Base-by-base conservation (phyloP, 192 early-diverging fungal species). In the Anaeromyces robustus region DNA sequence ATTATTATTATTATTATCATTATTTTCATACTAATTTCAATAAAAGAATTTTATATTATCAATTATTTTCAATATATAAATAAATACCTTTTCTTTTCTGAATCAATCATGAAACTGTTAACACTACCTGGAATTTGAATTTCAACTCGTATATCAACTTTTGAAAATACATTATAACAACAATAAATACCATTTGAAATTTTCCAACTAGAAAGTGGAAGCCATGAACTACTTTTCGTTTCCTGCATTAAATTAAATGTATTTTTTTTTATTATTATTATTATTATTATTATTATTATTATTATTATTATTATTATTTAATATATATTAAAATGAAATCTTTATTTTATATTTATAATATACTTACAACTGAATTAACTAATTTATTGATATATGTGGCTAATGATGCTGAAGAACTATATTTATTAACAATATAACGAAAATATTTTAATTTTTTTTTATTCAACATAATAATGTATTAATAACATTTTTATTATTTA, bases 61-160 rank as follows among this genome's bases (percentile, higher is more conserved):
- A 7, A 32, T 41, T 41, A 41, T 41, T 41, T 12, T 41, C 13
- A 14, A 41, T 41, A 14, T 14, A 41, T 41, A 12, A 12, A 14
- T 12, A 14, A 41, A 16, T 68, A 94, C 94, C 89, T 91, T 84
- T 99, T 96, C 30, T 97, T 97, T 17, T 92, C 87, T 34, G 93
- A 84, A 79, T 96, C 96, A 12, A 99, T 92, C 18, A 91, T 89
- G 79, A 97, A 97, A 78, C 92, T 91, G 78, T 97, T 96, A 12
- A 99, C 98, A 68, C 98, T 95, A 79, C 98, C 98, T 17, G 98
- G 98, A 83, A 98, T 98, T 80, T 94, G 93, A 37, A 99, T 96
- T 86, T 97, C 95, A 22, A 99, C 98, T 31, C 98, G 92, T 37
- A 99, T 91, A 87, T 99, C 98, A 16, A 98, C 93, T n/a, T 95